Percentiles rank a stretch among this genome's conserved stretches.
Conservation (phyloP, 352 stramenopile species). For the Phytophthora litchii region DNA sequence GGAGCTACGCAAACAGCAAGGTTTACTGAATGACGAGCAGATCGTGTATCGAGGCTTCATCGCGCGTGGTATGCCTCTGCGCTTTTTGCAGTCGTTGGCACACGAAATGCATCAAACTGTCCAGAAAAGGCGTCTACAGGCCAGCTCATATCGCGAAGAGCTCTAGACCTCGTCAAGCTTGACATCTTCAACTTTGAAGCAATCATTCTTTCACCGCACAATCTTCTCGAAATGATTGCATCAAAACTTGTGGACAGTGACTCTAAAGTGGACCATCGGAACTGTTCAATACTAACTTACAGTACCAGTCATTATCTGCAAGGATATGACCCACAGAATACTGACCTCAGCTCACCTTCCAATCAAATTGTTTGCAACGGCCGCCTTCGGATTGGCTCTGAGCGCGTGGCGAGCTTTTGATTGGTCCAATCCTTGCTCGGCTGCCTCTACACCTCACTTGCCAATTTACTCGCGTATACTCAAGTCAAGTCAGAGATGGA, state of each 20-base stretch:
- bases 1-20: slow-evolving; percentile 49
- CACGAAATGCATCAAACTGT: slow-evolving; percentile 53
- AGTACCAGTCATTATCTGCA: background rate
- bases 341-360: slow-evolving; percentile 9
- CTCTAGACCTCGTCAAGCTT: slow-evolving; percentile 27
- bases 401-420: slow-evolving; percentile 18
- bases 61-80: slow-evolving; percentile 55
- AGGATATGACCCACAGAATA: background rate
- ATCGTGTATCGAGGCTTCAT: slow-evolving; percentile 61
- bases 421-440: slow-evolving; percentile 32
- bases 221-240: slow-evolving; percentile 6
- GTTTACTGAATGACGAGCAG: slow-evolving; percentile 50
- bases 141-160: slow-evolving; percentile 21
- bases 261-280: slow-evolving; percentile 17
- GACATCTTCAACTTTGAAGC: slow-evolving; percentile 14
- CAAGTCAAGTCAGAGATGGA: slow-evolving; percentile 22
- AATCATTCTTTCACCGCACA: slow-evolving; percentile 13
- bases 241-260: slow-evolving; percentile 7
- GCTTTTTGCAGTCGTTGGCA: slow-evolving; percentile 50
- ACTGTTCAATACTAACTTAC: background rate
- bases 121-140: slow-evolving; percentile 36
- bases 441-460: slow-evolving; percentile 11
- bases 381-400: slow-evolving; percentile 26
- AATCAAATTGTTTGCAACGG: slow-evolving; percentile 16
- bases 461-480: slow-evolving; percentile 11